Base-by-base conservation (phyloP, 106 monocot genomes). In the Platanthera guangdongensis region DNA sequence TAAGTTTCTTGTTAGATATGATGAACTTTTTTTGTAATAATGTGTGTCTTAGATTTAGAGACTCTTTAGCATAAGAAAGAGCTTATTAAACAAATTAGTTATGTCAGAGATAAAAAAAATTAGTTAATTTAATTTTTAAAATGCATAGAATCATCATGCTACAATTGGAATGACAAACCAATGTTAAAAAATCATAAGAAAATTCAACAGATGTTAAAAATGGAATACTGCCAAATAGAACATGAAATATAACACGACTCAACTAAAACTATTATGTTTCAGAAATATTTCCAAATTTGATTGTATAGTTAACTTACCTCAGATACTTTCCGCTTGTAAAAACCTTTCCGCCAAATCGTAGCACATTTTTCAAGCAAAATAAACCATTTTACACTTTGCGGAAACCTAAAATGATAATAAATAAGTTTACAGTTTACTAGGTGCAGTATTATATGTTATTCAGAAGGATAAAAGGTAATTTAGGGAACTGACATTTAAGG, bases 1-100 rank as follows among this genome's bases (percentile, higher is more conserved):
- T 30, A 75, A 75, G 60, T 32, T 80, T 57, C 19, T 68, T 52
- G 48, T 49, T 68, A 32, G 71, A 77, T 70, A 76, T 75, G 49
- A 60, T 69, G 54, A 91, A 94, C 78, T 94, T 91, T 57, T 78
- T 91, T 18, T 60, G 77, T 63, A 94, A 77, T 12, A 89, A 68
- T 52, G 73, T 91, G 64, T 50, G 82, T 9, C 89, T 87, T 74
- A 91, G 73, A 21, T 50, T 53, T n/a, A 87, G 71, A 14, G 91
- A 83, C 74, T 85, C 80, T 82, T 73, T 85, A 16, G 89, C 88
- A 78, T 79, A 85, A n/a, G 77, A 81, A 75, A 94, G 87, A 30
- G 89, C 91, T 91, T 94, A 73, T 60, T 84, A 80, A 45, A 54
- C 46, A 80, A 80, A 47, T 70, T 47, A 47, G 15, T 48, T 65